Percentiles rank a stretch among this genome's conserved stretches.
phyloP scores from a whole-genome alignment of 306 rosid genomes.

The Acmispon strigosus region DNA sequence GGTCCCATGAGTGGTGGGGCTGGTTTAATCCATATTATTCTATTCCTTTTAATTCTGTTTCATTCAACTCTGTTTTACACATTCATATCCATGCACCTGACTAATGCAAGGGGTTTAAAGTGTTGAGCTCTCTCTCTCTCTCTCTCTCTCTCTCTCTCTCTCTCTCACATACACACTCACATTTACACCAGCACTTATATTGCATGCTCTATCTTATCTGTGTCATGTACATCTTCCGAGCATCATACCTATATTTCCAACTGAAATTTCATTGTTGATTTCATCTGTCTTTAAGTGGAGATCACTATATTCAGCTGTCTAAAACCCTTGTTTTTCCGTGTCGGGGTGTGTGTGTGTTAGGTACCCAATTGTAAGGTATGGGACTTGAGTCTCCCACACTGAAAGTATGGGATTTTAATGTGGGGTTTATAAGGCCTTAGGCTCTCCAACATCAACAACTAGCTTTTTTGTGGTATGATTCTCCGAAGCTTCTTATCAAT shows the following conservation, averaged over 20 bases:
- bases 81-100: slow-evolving; percentile 1
- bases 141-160: neutral
- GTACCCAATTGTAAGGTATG: too few relatives aligned
- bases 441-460: too few relatives aligned
- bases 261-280: neutral
- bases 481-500: too few relatives aligned
- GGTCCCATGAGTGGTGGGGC: neutral
- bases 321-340: neutral
- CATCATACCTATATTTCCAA: neutral
- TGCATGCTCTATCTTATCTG: neutral
- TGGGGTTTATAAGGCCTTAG: too few relatives aligned
- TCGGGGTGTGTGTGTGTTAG: too few relatives aligned
- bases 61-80: neutral
- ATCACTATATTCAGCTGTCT: neutral
- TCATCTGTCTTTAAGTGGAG: neutral
- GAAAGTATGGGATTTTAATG: too few relatives aligned
- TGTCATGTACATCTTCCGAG: neutral
- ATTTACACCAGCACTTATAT: neutral
- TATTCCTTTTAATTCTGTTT: neutral
- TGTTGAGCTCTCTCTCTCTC: neutral
- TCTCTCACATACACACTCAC: too few relatives aligned
- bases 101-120: neutral
- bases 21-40: neutral
- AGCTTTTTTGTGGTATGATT: too few relatives aligned
- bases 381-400: too few relatives aligned